Percentiles rank a stretch among this genome's conserved stretches.
phyloP scores from a whole-genome alignment of 441 rosid genomes.

The Adansonia rubrostipa region DNA sequence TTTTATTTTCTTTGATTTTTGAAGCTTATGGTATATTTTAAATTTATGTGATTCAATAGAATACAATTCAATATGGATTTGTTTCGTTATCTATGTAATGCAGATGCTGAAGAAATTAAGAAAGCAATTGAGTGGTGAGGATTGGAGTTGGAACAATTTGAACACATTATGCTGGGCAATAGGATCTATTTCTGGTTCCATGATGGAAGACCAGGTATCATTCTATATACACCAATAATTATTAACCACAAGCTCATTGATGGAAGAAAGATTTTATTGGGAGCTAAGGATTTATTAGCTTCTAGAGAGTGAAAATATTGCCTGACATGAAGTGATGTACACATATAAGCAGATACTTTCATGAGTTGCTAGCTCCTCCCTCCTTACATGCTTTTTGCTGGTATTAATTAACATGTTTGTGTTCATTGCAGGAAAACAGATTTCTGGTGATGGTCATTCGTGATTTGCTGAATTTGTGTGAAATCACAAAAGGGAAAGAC shows the following conservation, averaged over 20 bases:
- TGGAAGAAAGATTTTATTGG: background rate
- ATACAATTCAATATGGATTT: background rate
- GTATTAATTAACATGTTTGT: background rate
- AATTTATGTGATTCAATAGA: background rate
- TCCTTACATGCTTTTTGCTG: background rate
- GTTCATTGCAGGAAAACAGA: constrained; percentile 83
- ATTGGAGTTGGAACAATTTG: constrained; percentile 97
- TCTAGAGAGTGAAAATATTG: background rate
- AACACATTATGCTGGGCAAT: constrained; percentile 99
- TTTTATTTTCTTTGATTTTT: background rate
- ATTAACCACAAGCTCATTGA: background rate
- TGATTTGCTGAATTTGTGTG: constrained; percentile 94
- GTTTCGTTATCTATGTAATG: background rate
- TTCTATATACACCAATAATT: background rate
- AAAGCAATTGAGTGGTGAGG: constrained; percentile 96
- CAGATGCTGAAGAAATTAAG: constrained; percentile 96
- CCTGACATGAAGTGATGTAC: background rate
- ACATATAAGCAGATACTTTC: background rate
- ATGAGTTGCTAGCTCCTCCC: background rate
- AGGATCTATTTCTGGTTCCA: constrained; percentile 99
- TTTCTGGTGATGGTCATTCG: constrained; percentile 99
- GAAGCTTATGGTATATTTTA: background rate
- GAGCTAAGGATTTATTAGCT: background rate
- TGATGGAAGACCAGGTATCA: constrained; percentile 97
- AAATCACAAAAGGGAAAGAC: constrained; percentile 97